Evolutionary conservation across 768 basidiomycete species (phyloP), one percentile per base, ranked within the genome.

Genomic region (Calocera viscosa): DNA sequence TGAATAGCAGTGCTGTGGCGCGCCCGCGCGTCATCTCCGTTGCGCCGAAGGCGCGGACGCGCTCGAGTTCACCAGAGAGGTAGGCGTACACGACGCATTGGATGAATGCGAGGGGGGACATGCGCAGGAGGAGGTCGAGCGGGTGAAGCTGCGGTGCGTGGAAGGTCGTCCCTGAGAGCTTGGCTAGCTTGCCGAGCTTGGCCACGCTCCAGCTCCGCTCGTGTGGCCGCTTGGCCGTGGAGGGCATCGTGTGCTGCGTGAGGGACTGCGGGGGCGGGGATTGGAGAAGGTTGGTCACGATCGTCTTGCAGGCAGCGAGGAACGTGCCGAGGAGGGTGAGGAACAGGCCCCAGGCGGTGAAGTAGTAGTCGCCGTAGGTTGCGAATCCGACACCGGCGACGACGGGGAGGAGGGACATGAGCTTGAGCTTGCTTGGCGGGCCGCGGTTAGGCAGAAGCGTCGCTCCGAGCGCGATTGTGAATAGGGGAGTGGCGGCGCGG

Each of bases 311-410:
- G 8, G 96, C 89, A 3, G 96, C 96, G 39, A 99, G 83, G 65
- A 95, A 74, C 0, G 95, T 93, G 49, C 96, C 96, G 19, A 94
- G 77, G 16, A 99, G 81, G 0, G 96, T 97, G 24, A 99, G 81
- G 73, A 90, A 71, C 67, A 98, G 84, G 2, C 96, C 96, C 75
- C 84, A 84, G 1, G 80, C 75, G 0, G 93, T 96, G 76, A 89
- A 96, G 72, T 91, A 89, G 77, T 96, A 98, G 73, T 97, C 94
- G 65, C 94, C 96, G 67, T 92, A 95, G 5, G 94, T 96, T 14
- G 96, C 92, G 64, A 99, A 84, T 2, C 86, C 91, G 14, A 99
- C 96, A 16, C 96, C 95, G 1, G 82, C 81, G 22, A 96, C 83
- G 35, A 98, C 93, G 0, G 94, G 93, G 5, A 90, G 69, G 40